Base-by-base conservation (phyloP, 164 flowering plant genomes). In the Brasenia schreberi region DNA sequence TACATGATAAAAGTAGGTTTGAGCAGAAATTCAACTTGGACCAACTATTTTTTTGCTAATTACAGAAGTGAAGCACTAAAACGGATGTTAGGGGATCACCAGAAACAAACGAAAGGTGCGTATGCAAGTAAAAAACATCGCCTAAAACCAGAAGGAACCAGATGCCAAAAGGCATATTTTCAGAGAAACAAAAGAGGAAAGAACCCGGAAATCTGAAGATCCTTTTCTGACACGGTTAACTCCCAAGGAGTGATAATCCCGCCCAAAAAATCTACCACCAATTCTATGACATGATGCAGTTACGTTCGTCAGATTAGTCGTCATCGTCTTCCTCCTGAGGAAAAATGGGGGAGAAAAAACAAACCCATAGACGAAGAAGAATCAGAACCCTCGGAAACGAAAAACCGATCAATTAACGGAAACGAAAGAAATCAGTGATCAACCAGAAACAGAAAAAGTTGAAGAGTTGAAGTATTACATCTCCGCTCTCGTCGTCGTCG, bases 401-500 rank as follows among this genome's bases (percentile, higher is more conserved):
- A 45, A 45, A 7, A 45, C 53, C 4, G 11, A 4, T 45, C 2
- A 2, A 45, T 45, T 45, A 7, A 45, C 53, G 53, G 27, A 45
- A 45, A 1, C 56, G 4, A 49, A 9, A 14, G 56, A 9, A 49
- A 49, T 5, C 56, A 49, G 4, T 5, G 16, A 49, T 9, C 56
- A 9, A 49, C 5, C 12, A 49, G 56, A 49, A 49, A 49, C 56
- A 49, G 14, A 49, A 14, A 49, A 49, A 9, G 16, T 14, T 49
- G 56, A 9, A 45, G 5, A 0, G 16, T 14, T 49, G 56, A 9
- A 9, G 56, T 1, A 14, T 4, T 43, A 81, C 83, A 80, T 83
- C 86, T 45, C 71, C 86, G 53, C 82, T 80, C 18, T 63, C 79
- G 0, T 49, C 56, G 7, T 79, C 85, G 45, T 83, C 86, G 18